Percentiles rank a stretch among this genome's conserved stretches.
phyloP scores from a whole-genome alignment of 345 rosid genomes.

The Dovyalis caffra region DNA sequence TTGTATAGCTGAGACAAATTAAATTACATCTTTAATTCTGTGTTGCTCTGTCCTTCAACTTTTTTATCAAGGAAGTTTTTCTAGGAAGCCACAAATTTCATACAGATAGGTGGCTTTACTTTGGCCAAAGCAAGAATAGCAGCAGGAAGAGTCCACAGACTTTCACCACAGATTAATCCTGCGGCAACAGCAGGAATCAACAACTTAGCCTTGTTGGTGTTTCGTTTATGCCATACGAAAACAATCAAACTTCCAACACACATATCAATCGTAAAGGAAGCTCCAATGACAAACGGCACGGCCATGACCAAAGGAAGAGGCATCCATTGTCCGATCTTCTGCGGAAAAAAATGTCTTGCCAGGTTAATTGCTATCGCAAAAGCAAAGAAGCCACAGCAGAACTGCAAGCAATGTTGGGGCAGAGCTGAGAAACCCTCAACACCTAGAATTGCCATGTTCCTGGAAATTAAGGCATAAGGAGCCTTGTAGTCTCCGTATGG shows the following conservation, averaged over 20 bases:
- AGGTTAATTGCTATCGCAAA: slow-evolving; percentile 68
- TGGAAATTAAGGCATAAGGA: slow-evolving; percentile 82
- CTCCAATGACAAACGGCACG: slow-evolving; percentile 78
- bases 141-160: slow-evolving; percentile 83
- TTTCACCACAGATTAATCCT: slow-evolving; percentile 89
- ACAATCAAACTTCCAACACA: slow-evolving; percentile 76
- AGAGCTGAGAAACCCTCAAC: slow-evolving; percentile 66
- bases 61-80: not conserved
- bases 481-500: slow-evolving; percentile 84
- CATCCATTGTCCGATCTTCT: slow-evolving; percentile 66
- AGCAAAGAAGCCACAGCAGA: slow-evolving; percentile 68
- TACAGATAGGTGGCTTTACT: slow-evolving; percentile 80
- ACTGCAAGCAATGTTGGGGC: slow-evolving; percentile 57
- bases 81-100: slow-evolving; percentile 65
- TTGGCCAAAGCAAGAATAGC: slow-evolving; percentile 81
- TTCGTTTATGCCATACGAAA: slow-evolving; percentile 55
- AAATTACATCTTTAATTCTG: too few species aligned
- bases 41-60: too few species aligned
- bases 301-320: slow-evolving; percentile 96
- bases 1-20: too few species aligned
- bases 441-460: slow-evolving; percentile 74
- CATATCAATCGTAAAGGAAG: slow-evolving; percentile 87
- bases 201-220: slow-evolving; percentile 53
- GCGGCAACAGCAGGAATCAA: slow-evolving; percentile 93
- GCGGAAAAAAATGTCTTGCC: slow-evolving; percentile 56